Conservation (phyloP, 345 rosid genomes). For the Eucalyptus pauciflora region DNA sequence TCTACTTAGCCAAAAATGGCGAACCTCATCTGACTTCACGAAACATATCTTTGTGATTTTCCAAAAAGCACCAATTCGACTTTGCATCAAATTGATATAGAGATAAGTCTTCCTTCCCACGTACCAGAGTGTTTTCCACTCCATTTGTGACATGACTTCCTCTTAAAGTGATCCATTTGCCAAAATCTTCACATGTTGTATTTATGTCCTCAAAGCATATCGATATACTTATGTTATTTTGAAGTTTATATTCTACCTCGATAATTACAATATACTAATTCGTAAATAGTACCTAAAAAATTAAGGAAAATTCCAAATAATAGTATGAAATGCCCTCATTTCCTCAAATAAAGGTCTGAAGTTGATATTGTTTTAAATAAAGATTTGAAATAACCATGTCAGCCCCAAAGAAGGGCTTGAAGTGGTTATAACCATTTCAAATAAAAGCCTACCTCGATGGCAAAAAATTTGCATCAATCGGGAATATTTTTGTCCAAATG, state of each 20-base stretch:
- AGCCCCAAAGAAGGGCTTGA: no score
- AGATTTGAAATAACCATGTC: no score
- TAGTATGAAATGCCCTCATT: no score
- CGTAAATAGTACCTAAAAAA: neutral
- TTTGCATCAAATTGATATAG: neutral
- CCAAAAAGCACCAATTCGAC: neutral
- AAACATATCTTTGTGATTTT: neutral
- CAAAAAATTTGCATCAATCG: no score
- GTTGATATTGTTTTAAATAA: no score
- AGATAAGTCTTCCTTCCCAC: neutral
- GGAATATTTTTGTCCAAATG: no score
- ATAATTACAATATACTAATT: neutral
- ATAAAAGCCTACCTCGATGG: rapidly evolving
- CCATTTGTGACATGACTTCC: neutral
- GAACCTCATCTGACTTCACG: neutral
- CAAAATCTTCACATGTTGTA: neutral
- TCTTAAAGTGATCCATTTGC: neutral
- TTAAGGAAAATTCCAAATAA: no score
- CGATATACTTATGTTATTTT: neutral
- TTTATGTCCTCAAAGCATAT: no score
- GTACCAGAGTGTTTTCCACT: neutral
- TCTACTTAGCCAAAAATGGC: neutral
- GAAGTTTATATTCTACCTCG: neutral
- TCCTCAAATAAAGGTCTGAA: no score
- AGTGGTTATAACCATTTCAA: no score